These are phyloP conservation scores for Saturnispora serradocipensis DNA, from an alignment of 805 yeast species.

Conservation along the genomic window DNA sequence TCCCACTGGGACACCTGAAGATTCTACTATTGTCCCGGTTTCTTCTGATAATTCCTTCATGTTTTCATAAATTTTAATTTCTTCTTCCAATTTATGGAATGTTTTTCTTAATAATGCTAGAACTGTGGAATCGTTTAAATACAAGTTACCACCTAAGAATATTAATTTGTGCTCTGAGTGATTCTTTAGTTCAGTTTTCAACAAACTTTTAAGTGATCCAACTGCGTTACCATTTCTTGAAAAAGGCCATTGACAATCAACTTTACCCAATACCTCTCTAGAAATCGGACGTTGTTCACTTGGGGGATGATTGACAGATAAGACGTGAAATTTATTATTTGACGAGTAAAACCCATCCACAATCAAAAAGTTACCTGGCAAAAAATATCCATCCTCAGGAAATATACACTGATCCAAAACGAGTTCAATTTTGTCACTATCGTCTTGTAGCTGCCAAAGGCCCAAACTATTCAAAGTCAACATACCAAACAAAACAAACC, in stretches of 20 bases:
- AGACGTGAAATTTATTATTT: conserved; percentile 62
- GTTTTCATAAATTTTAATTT: conserved; percentile 20
- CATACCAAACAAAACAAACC: conserved; percentile 73
- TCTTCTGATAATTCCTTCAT: conserved; percentile 20
- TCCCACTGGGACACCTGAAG: conserved; percentile 29
- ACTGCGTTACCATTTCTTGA: conserved; percentile 45
- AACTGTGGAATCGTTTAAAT: conserved; percentile 48
- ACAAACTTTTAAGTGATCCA: conserved; percentile 39
- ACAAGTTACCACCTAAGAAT: conserved; percentile 67
- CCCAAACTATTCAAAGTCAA: conserved; percentile 56
- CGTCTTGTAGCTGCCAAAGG: conserved; percentile 71
- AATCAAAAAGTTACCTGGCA: conserved; percentile 67
- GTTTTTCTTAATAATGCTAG: conserved; percentile 60
- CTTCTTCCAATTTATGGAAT: conserved; percentile 44
- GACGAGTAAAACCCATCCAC: conserved; percentile 81
- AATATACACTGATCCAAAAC: conserved; percentile 55
- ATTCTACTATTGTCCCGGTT: background rate
- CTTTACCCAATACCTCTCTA: conserved; percentile 62
- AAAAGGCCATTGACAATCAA: conserved; percentile 46
- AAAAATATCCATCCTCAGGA: conserved; percentile 55
- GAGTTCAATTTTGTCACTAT: conserved; percentile 62
- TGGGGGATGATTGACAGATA: conserved; percentile 78
- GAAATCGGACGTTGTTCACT: conserved; percentile 66
- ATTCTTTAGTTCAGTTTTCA: conserved; percentile 41
- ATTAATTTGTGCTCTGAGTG: conserved; percentile 50